Evolutionary conservation across 1,139 yeast genomes (phyloP).

Genomic region (Geotrichum histeridarum): DNA sequence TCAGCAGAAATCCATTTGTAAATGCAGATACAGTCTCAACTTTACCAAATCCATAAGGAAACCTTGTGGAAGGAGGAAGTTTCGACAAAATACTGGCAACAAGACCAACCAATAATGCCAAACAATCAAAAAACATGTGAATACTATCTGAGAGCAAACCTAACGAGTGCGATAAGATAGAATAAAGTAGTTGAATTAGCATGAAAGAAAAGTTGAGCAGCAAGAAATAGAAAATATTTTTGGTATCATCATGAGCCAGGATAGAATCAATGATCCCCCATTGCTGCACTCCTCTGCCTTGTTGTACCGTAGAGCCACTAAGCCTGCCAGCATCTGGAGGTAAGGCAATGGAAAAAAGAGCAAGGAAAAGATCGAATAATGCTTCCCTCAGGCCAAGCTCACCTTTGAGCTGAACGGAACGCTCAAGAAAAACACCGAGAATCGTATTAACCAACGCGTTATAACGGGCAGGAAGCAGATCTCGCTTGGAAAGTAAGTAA

Average conservation of each 20-base stretch:
- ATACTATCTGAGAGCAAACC: constrained; percentile 89
- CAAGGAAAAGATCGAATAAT: constrained; percentile 6
- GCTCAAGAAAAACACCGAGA: constrained; percentile 18
- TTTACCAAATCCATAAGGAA: constrained; percentile 80
- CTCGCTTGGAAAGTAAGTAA: constrained; percentile 34
- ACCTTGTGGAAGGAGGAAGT: constrained; percentile 58
- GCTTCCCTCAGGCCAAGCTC: constrained; percentile 14
- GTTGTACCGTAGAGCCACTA: constrained; percentile 13
- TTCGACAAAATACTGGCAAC: constrained; percentile 70
- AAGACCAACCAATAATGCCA: constrained; percentile 82
- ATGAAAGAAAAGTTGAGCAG: constrained; percentile 83
- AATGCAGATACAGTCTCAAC: constrained; percentile 92
- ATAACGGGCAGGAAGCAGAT: constrained; percentile 33
- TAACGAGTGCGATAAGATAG: constrained; percentile 85
- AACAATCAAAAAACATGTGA: constrained; percentile 94
- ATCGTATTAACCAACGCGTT: constrained; percentile 29
- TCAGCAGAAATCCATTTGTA: constrained; percentile 80
- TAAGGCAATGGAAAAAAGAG: constrained; percentile 9
- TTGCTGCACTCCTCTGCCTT: constrained; percentile 10
- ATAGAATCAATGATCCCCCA: constrained; percentile 38
- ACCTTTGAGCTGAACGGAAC: constrained; percentile 16
- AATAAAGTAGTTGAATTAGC: constrained; percentile 87
- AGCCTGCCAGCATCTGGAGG: constrained; percentile 17
- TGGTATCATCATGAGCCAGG: constrained; percentile 60
- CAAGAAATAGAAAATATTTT: constrained; percentile 83